phyloP scores from a whole-genome alignment of 2,329 filamentous ascomycete genomes.

The Hortaea sp. region DNA sequence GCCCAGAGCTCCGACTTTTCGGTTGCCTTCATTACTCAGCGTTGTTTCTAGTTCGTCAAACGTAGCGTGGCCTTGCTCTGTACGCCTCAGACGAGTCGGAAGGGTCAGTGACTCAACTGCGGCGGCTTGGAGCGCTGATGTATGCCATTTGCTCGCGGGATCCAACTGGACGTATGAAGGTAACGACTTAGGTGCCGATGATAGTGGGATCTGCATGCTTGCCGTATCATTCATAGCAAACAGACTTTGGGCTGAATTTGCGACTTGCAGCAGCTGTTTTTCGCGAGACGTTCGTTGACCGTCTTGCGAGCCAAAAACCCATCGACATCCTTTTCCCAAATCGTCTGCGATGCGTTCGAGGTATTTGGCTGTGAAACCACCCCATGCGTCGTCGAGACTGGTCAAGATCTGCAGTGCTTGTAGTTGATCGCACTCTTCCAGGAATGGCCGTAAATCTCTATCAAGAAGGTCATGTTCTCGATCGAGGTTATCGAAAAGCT shows the following conservation, averaged over 20 bases:
- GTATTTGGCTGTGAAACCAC: slow-evolving; percentile 36
- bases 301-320: slow-evolving; percentile 77
- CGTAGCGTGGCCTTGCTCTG: slow-evolving; percentile 35
- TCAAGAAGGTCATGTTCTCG: slow-evolving; percentile 76
- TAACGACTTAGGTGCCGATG: slow-evolving; percentile 47
- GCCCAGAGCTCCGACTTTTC: slow-evolving; percentile 64
- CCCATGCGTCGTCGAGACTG: slow-evolving; percentile 44
- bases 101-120: slow-evolving; percentile 72
- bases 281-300: slow-evolving; percentile 38
- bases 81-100: slow-evolving; percentile 56
- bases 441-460: slow-evolving; percentile 77
- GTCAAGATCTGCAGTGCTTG: slow-evolving; percentile 67
- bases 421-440: slow-evolving; percentile 86
- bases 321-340: slow-evolving; percentile 76
- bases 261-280: slow-evolving; percentile 53
- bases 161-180: slow-evolving; percentile 53
- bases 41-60: slow-evolving; percentile 55
- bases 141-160: slow-evolving; percentile 62
- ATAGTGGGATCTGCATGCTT: slow-evolving; percentile 68
- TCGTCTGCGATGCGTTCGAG: slow-evolving; percentile 70
- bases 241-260: slow-evolving; percentile 66
- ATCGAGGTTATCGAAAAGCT: slow-evolving; percentile 50
- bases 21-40: slow-evolving; percentile 66
- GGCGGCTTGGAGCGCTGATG: slow-evolving; percentile 63
- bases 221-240: slow-evolving; percentile 58